phyloP scores from a whole-genome alignment of 495 filamentous ascomycete genomes.

The Mycothermus thermophilus region DNA sequence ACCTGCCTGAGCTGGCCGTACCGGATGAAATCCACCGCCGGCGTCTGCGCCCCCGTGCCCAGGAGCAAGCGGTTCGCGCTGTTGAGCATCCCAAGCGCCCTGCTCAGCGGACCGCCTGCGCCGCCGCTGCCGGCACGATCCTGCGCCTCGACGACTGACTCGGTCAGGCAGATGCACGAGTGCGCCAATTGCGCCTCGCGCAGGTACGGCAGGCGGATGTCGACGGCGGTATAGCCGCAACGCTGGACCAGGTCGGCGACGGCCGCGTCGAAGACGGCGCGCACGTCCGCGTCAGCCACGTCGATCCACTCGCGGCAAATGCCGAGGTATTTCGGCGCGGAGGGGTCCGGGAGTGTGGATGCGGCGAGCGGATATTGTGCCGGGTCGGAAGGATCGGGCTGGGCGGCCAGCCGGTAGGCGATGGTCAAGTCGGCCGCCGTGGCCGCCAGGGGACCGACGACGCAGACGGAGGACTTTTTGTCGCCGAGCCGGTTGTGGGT shows the following conservation, averaged over 20 bases:
- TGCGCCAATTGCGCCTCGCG: constrained; percentile 64
- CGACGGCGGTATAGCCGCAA: constrained; percentile 51
- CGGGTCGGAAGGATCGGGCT: constrained; percentile 45
- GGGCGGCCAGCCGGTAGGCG: constrained; percentile 61
- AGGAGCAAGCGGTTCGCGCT: constrained; percentile 64
- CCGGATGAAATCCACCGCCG: constrained; percentile 53
- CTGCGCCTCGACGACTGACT: constrained; percentile 36
- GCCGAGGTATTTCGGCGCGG: constrained; percentile 42
- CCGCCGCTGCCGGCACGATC: constrained; percentile 12
- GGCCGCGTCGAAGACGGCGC: constrained; percentile 41
- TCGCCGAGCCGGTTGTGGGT: constrained; percentile 54
- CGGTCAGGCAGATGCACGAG: constrained; percentile 64
- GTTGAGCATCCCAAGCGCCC: constrained; percentile 35
- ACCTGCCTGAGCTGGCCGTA: constrained; percentile 62
- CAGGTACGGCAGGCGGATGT: constrained; percentile 66
- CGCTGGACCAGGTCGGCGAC: constrained; percentile 46
- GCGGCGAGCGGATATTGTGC: constrained; percentile 25
- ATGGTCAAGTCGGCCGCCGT: constrained; percentile 72
- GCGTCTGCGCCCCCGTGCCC: constrained; percentile 45
- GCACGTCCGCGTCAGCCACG: constrained; percentile 49
- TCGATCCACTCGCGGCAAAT: constrained; percentile 66
- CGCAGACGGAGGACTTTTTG: constrained; percentile 48
- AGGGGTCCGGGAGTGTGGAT: constrained; percentile 30
- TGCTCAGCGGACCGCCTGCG: no score
- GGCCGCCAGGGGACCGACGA: constrained; percentile 62